A percentile compares a stretch with the other conserved stretches of the same genome.
phyloP scores from a whole-genome alignment of 1,284 basidiomycete species.

The Ceratorhiza oryzae-sativae region DNA sequence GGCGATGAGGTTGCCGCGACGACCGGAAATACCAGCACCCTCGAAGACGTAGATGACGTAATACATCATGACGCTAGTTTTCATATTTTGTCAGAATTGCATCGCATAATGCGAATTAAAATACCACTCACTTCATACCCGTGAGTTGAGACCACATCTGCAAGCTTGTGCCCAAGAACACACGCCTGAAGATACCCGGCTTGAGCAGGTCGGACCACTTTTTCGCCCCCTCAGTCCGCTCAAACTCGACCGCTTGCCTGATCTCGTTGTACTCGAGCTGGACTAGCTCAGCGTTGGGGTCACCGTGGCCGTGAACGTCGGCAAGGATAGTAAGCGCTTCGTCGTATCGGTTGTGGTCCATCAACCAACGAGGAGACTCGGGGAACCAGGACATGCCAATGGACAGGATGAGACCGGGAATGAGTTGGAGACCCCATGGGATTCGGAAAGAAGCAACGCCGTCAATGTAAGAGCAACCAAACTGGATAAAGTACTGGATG shows the following conservation, averaged over 20 bases:
- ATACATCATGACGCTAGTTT: slow-evolving; percentile 70
- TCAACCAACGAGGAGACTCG: slow-evolving; percentile 64
- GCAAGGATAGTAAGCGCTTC: slow-evolving; percentile 81
- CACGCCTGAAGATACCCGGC: slow-evolving; percentile 63
- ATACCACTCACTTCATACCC: slow-evolving; percentile 51
- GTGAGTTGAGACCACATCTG: slow-evolving; percentile 72
- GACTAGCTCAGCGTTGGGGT: slow-evolving; percentile 69
- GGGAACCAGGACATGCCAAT: slow-evolving; percentile 62
- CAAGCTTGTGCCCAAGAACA: slow-evolving; percentile 62
- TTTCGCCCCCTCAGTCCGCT: slow-evolving; percentile 74
- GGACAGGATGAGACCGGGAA: slow-evolving; percentile 72
- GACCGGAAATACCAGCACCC: slow-evolving; percentile 74
- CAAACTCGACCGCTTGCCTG: slow-evolving; percentile 73
- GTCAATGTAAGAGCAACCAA: slow-evolving; percentile 75
- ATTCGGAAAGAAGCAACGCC: slow-evolving; percentile 76
- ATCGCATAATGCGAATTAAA: neutral
- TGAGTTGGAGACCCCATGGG: slow-evolving; percentile 80
- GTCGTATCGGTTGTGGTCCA: slow-evolving; percentile 64
- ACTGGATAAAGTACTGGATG: slow-evolving; percentile 44
- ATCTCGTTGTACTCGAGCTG: slow-evolving; percentile 82
- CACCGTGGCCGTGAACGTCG: slow-evolving; percentile 78
- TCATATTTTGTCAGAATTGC: neutral
- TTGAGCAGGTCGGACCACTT: slow-evolving; percentile 73
- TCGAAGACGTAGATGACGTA: slow-evolving; percentile 70
- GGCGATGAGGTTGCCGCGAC: slow-evolving; percentile 75